Evolutionary conservation across 768 basidiomycete genomes (phyloP).

Genomic region (Termitomyces sp.): DNA sequence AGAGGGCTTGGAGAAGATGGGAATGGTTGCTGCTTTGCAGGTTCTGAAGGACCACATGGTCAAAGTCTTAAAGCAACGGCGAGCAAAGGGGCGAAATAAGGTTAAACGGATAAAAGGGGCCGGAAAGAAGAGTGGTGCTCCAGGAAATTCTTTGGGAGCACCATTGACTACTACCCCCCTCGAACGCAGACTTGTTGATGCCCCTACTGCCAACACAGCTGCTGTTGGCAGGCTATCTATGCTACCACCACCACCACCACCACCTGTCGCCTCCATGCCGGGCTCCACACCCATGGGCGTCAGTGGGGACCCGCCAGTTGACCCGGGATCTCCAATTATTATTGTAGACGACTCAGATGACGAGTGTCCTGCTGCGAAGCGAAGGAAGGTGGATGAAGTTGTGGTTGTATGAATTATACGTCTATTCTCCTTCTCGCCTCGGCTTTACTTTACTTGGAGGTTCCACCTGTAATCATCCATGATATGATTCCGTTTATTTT

Average conservation of each 20-base stretch:
- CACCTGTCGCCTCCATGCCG: constrained; percentile 15
- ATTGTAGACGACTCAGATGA: constrained; percentile 58
- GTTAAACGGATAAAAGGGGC: constrained; percentile 22
- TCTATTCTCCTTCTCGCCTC: neutral
- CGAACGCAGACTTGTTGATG: constrained; percentile 13
- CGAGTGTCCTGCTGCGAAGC: constrained; percentile 51
- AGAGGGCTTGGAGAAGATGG: constrained; percentile 70
- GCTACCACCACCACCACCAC: constrained; percentile 4
- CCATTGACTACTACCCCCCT: constrained; percentile 45
- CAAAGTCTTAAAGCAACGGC: constrained; percentile 72
- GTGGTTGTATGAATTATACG: constrained; percentile 6
- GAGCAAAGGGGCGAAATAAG: constrained; percentile 35
- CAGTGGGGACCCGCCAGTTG: constrained; percentile 13
- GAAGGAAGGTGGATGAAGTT: constrained; percentile 40
- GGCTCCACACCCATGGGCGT: constrained; percentile 27
- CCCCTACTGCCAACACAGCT: neutral
- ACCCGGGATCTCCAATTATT: constrained; percentile 49
- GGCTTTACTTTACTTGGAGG: neutral
- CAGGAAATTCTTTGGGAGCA: constrained; percentile 12
- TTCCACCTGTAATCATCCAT: neutral
- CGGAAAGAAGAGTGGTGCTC: constrained; percentile 19
- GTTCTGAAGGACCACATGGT: constrained; percentile 84
- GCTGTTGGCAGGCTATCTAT: neutral
- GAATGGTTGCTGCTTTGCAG: constrained; percentile 74
- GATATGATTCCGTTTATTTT: neutral